Evolutionary conservation across 2,329 filamentous ascomycete species (phyloP), one percentile per base, ranked within the genome.

Genomic region (Akanthomyces uredinophilus): DNA sequence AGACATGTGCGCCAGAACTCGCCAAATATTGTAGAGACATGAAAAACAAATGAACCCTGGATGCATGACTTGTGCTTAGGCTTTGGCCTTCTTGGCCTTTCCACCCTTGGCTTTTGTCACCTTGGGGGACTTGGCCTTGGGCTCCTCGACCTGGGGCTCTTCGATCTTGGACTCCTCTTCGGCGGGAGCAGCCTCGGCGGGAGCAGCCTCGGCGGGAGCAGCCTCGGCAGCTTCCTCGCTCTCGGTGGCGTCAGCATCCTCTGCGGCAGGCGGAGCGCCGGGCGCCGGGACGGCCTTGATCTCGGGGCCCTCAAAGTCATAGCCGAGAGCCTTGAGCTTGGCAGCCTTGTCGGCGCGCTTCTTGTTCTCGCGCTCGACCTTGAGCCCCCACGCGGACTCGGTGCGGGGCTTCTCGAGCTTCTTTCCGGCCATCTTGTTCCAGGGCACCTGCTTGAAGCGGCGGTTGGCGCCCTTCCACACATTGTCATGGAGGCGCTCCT

Each of bases 401-500:
- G 88, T 85, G 67, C 85, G 83, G 47, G 90, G 89, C 72, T 88
- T 86, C 70, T 88, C 86, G 66, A 98, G 81, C 68, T 86, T 83
- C 68, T 86, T 82, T 55, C 91, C 91, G 64, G 89, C 90, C 73
- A 98, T 89, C 78, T 90, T 90, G 77, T 92, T 95, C 82, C 91
- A 89, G 22, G 95, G 94, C 14, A 94, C 87, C 65, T 83, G 83
- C 82, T 96, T 96, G 83, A 95, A 97, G 61, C 93, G 89, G 70
- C 86, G 87, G 76, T 96, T 94, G 70, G 92, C 91, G 43, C 92
- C 92, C 78, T 95, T 92, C 86, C 92, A 98, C 59, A 97, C 79
- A 65, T 91, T 83, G 27, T 87, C 83, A 73, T 96, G 91, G 49
- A 96, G 80, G 71, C 93, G 87, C 64, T 90, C 91, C 62, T 86